phyloP scores from a whole-genome alignment of 2,329 filamentous ascomycete genomes.

The Parastagonospora avenae region DNA sequence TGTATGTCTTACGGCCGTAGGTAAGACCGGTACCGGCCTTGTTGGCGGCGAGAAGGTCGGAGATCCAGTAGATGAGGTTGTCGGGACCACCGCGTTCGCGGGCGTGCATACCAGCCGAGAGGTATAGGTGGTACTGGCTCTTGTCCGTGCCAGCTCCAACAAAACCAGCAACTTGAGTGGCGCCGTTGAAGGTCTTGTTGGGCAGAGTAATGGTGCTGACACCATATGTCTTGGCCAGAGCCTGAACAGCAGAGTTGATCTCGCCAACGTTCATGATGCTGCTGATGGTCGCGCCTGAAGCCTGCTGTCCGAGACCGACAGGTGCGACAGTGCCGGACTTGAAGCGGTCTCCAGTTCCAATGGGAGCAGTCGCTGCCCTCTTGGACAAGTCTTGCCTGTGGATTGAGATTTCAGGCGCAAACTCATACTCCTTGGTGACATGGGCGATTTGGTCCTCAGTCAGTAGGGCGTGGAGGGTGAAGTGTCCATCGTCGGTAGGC shows the following conservation, averaged over 20 bases:
- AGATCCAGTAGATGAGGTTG: slow-evolving; percentile 62
- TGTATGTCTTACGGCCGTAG: slow-evolving; percentile 60
- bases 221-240: slow-evolving; percentile 50
- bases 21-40: slow-evolving; percentile 55
- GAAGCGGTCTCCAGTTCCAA: slow-evolving; percentile 49
- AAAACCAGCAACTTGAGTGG: slow-evolving; percentile 48
- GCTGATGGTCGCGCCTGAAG: slow-evolving; percentile 42
- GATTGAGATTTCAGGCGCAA: slow-evolving; percentile 26
- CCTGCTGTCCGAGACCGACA: slow-evolving; percentile 50
- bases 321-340: slow-evolving; percentile 49
- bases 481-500: slow-evolving; percentile 35
- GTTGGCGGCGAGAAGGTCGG: slow-evolving; percentile 61
- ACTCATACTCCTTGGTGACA: slow-evolving; percentile 33
- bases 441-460: slow-evolving; percentile 41
- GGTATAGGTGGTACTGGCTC: slow-evolving; percentile 53
- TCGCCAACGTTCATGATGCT: slow-evolving; percentile 55
- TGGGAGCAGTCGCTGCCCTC: slow-evolving; percentile 38
- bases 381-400: slow-evolving; percentile 30
- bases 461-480: slow-evolving; percentile 39
- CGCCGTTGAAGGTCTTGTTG: slow-evolving; percentile 52
- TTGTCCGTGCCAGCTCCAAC: slow-evolving; percentile 54
- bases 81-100: slow-evolving; percentile 64
- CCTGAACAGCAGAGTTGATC: slow-evolving; percentile 52
- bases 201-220: slow-evolving; percentile 52
- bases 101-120: slow-evolving; percentile 62